A percentile compares a stretch with the other conserved stretches of the same genome.
Evolutionary conservation across 768 basidiomycete genomes (phyloP).

Genomic region (Cyclocybe aegerita): DNA sequence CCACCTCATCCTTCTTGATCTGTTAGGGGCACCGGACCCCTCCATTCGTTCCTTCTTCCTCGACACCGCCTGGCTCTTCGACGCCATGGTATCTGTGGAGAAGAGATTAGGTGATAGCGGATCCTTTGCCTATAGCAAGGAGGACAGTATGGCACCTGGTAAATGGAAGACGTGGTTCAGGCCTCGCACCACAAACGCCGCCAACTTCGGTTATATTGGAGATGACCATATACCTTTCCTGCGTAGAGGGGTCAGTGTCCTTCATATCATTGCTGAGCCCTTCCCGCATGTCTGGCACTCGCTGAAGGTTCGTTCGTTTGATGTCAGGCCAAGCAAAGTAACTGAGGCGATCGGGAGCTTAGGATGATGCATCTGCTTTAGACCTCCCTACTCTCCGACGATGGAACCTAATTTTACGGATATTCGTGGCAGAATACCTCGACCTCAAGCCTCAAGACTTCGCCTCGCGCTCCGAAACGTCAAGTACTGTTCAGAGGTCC

Average conservation of each 20-base stretch:
- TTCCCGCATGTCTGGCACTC: slow-evolving; percentile 94
- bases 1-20: slow-evolving; percentile 89
- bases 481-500: slow-evolving; percentile 30
- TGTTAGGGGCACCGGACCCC: slow-evolving; percentile 80
- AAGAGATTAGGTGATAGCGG: slow-evolving; percentile 63
- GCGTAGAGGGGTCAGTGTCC: slow-evolving; percentile 73
- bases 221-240: slow-evolving; percentile 97
- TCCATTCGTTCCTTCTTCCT: slow-evolving; percentile 77
- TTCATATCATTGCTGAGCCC: slow-evolving; percentile 88
- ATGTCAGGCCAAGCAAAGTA: background rate
- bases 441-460: slow-evolving; percentile 55
- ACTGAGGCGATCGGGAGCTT: background rate
- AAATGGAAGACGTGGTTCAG: slow-evolving; percentile 69
- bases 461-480: slow-evolving; percentile 23
- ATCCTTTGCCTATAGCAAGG: slow-evolving; percentile 51
- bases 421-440: slow-evolving; percentile 91
- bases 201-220: slow-evolving; percentile 62
- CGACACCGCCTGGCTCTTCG: slow-evolving; percentile 93
- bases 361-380: slow-evolving; percentile 91
- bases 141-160: slow-evolving; percentile 42
- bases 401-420: slow-evolving; percentile 87
- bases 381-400: slow-evolving; percentile 82
- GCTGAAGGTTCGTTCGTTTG: slow-evolving; percentile 51
- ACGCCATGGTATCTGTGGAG: slow-evolving; percentile 74
- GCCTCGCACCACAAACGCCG: slow-evolving; percentile 38